Conservation (phyloP, 2,329 filamentous ascomycete species). For the Calycina herbarum region DNA sequence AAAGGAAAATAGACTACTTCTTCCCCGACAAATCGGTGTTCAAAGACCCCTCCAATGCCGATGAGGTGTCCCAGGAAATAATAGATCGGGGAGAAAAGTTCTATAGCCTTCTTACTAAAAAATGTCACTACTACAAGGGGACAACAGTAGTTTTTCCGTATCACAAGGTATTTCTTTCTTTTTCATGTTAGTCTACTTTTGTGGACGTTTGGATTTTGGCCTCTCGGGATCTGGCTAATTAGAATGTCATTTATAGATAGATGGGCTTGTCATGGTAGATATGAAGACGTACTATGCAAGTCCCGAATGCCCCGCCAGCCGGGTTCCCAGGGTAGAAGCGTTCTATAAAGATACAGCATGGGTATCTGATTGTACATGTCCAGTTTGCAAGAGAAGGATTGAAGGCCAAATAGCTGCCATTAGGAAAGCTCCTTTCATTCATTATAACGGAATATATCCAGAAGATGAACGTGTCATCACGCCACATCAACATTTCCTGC, state of each 20-base stretch:
- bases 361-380: constrained; percentile 4
- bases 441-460: constrained; percentile 1
- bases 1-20: neutral
- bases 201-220: neutral
- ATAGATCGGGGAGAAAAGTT: constrained; percentile 10
- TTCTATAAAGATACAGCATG: neutral
- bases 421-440: neutral
- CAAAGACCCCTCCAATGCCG: too few species aligned
- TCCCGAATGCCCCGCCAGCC: neutral
- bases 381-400: neutral
- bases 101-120: constrained; percentile 11
- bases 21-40: too few species aligned
- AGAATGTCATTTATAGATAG: neutral
- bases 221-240: neutral
- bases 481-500: constrained; percentile 12
- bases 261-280: constrained; percentile 16
- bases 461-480: neutral
- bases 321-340: neutral
- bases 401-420: neutral
- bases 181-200: neutral
- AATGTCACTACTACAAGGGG: constrained; percentile 17
- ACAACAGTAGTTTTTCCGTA: constrained; percentile 10
- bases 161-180: neutral
- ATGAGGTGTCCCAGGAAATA: neutral
- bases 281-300: constrained; percentile 12